Evolutionary conservation across 805 yeast genomes (phyloP).

Genomic region (Nakazawaea siamensis): DNA sequence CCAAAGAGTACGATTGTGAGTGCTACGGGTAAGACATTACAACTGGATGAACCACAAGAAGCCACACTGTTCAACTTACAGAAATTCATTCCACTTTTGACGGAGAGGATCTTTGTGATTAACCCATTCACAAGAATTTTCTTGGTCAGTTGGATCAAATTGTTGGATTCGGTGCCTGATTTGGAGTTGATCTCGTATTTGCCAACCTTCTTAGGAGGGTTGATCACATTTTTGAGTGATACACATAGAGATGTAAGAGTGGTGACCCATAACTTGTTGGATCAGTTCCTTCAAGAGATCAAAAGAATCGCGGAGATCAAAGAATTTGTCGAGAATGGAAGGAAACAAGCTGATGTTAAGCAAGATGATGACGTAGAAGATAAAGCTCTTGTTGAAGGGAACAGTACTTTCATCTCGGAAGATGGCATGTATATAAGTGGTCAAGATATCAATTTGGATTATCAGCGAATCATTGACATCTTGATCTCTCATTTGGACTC

Average conservation of each 20-base stretch:
- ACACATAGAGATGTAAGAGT: conserved; percentile 81
- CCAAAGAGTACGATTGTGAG: conserved; percentile 35
- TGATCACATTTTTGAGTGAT: conserved; percentile 72
- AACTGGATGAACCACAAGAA: conserved; percentile 51
- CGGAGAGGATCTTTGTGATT: conserved; percentile 85
- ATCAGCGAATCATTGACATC: conserved; percentile 71
- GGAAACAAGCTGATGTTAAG: conserved; percentile 15
- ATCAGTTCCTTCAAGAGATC: conserved; percentile 71
- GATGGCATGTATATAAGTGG: conserved; percentile 61
- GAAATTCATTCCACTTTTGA: conserved; percentile 82
- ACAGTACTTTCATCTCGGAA: conserved; percentile 17
- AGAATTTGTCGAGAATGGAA: conserved; percentile 31
- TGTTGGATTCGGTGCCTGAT: conserved; percentile 90
- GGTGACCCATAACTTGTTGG: conserved; percentile 73
- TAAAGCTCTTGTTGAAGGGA: not conserved
- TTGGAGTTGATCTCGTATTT: conserved; percentile 78
- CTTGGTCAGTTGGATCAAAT: conserved; percentile 85
- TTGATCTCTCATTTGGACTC: conserved; percentile 74
- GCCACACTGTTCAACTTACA: conserved; percentile 75
- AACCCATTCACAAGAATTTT: conserved; percentile 92
- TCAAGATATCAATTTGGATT: conserved; percentile 78
- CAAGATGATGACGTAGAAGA: conserved; percentile 13
- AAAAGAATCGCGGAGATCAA: conserved; percentile 67
- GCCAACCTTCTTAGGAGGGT: conserved; percentile 83
- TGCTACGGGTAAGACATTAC: conserved; percentile 50